A percentile compares a stretch with the other conserved stretches of the same genome.
Conservation (phyloP, 768 basidiomycete genomes). For the Mycena venus region DNA sequence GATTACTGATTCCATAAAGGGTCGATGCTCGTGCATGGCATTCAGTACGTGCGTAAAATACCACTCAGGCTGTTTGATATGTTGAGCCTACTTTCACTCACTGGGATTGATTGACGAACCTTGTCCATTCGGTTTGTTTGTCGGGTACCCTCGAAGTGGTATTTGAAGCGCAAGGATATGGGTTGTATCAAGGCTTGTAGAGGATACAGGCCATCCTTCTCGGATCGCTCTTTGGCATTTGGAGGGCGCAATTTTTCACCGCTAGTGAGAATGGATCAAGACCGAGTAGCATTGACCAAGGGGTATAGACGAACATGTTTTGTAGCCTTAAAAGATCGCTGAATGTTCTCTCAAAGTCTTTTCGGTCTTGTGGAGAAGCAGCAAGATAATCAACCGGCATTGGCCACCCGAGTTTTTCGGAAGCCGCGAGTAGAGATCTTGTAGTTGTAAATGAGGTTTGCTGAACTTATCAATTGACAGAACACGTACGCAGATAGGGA, state of each 20-base stretch:
- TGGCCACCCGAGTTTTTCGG: slow-evolving; percentile 92
- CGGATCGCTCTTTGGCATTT: slow-evolving; percentile 34
- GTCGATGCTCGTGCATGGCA: slow-evolving; percentile 84
- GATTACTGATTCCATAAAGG: slow-evolving; percentile 82
- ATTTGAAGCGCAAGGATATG: slow-evolving; percentile 90
- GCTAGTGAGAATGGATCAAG: slow-evolving; percentile 48
- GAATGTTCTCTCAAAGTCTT: slow-evolving; percentile 83
- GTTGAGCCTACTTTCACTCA: neutral
- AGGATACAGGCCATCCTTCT: slow-evolving; percentile 81
- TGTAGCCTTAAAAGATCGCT: slow-evolving; percentile 84
- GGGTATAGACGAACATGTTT: slow-evolving; percentile 68
- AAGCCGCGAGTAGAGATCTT: slow-evolving; percentile 73
- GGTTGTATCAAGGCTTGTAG: slow-evolving; percentile 88
- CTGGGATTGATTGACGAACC: slow-evolving; percentile 53
- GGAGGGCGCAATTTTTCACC: slow-evolving; percentile 62
- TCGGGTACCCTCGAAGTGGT: slow-evolving; percentile 90
- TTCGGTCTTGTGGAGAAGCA: slow-evolving; percentile 63
- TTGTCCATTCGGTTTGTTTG: slow-evolving; percentile 95
- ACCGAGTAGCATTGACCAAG: neutral
- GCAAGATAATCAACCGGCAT: slow-evolving; percentile 74
- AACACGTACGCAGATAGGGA: slow-evolving; percentile 70
- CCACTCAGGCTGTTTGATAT: slow-evolving; percentile 86
- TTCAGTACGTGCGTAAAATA: slow-evolving; percentile 95
- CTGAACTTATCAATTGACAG: neutral
- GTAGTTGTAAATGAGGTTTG: slow-evolving; percentile 8